Percentiles rank a stretch among this genome's conserved stretches.
These are phyloP conservation scores for Thraustochytrium striatum DNA, from an alignment of 352 stramenopile species.

Conservation along the genomic window DNA sequence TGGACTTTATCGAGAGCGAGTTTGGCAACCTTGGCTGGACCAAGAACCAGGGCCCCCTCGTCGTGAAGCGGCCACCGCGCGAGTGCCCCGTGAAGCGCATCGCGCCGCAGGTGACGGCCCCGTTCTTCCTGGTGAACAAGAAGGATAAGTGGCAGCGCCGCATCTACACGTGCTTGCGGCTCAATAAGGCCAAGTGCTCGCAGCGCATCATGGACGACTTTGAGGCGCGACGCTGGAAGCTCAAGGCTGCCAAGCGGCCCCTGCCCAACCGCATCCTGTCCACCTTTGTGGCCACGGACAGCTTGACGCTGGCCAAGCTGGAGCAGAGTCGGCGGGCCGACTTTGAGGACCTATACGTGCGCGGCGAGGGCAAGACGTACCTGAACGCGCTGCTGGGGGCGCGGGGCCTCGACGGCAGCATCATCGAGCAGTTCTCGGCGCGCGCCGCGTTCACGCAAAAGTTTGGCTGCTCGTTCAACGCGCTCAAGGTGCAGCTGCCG, in stretches of 20 bases:
- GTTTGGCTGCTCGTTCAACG: conserved; percentile 42
- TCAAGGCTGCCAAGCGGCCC: conserved; percentile 21
- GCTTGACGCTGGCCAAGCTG: conserved; percentile 32
- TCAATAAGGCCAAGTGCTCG: neutral
- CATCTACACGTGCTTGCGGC: conserved; percentile 45
- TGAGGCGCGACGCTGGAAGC: conserved; percentile 31
- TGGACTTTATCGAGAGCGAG: conserved; percentile 36
- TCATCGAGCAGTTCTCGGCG: conserved; percentile 26
- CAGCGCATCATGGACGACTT: conserved; percentile 42
- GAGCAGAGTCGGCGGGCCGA: neutral
- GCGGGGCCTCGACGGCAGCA: neutral
- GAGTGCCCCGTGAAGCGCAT: conserved; percentile 34
- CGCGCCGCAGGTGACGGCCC: conserved; percentile 28
- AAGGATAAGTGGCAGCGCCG: conserved; percentile 43
- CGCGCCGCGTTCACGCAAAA: neutral
- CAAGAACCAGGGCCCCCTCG: conserved; percentile 36
- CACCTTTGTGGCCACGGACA: conserved; percentile 45
- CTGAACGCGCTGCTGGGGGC: conserved; percentile 38
- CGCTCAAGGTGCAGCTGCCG: conserved; percentile 43
- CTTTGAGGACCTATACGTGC: conserved; percentile 15
- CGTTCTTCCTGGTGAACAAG: conserved; percentile 47
- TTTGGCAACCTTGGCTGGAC: conserved; percentile 27
- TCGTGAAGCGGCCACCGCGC: conserved; percentile 29
- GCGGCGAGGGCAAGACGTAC: conserved; percentile 35
- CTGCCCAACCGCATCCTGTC: conserved; percentile 35